phyloP scores from a whole-genome alignment of 140 eudicot species.

The Flaveria floridana region DNA sequence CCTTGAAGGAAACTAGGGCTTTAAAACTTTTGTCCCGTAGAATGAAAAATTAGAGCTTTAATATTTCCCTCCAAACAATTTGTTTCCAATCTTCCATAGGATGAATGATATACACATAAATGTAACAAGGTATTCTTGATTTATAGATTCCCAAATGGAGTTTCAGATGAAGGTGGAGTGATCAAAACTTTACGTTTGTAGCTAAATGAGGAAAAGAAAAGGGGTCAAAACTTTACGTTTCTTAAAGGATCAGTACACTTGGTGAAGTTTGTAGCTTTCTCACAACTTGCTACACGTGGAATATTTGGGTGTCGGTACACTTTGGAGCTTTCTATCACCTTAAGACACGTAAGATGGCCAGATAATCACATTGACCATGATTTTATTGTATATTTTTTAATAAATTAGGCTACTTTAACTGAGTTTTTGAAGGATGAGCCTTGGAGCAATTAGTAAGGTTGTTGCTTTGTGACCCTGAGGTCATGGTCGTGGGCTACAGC shows the following conservation, averaged over 20 bases:
- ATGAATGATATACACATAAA: conserved; percentile 7
- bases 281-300: conserved; percentile 31
- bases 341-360: conserved; percentile 35
- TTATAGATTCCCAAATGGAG: conserved; percentile 27
- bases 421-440: not conserved
- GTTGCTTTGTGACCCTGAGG: no score
- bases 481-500: no score
- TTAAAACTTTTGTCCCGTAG: not conserved
- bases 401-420: not conserved
- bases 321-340: conserved; percentile 31
- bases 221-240: conserved; percentile 21
- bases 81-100: conserved; percentile 11
- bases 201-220: conserved; percentile 17
- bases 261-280: conserved; percentile 25
- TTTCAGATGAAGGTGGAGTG: conserved; percentile 21
- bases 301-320: conserved; percentile 18
- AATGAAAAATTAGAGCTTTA: conserved; percentile 12
- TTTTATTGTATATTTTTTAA: not conserved
- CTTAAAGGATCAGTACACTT: conserved; percentile 28
- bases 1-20: conserved; percentile 15
- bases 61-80: conserved; percentile 1
- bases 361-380: conserved; percentile 27
- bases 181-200: conserved; percentile 25
- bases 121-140: conserved; percentile 17
- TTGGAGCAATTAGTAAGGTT: no score